Evolutionary conservation across 768 basidiomycete genomes (phyloP).

Genomic region (Zangia roseola): DNA sequence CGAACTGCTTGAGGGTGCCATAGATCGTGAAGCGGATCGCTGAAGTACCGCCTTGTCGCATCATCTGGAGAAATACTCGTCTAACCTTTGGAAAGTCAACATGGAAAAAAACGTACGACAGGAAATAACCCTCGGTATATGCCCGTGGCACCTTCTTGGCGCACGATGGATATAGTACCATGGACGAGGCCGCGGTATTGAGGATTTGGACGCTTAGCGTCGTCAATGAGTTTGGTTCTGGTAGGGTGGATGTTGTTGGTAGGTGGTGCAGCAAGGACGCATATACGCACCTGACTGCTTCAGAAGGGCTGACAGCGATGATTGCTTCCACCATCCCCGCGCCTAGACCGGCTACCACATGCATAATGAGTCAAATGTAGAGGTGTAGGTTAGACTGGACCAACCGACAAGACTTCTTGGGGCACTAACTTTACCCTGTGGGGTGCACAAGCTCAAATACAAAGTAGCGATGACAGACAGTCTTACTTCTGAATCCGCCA

Average conservation of each 20-base stretch:
- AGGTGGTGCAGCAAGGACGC: not conserved
- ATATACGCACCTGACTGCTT: constrained; percentile 88
- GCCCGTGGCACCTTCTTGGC: constrained; percentile 80
- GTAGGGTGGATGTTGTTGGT: not conserved
- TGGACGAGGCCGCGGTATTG: constrained; percentile 86
- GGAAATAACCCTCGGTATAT: constrained; percentile 92
- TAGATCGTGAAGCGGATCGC: constrained; percentile 96
- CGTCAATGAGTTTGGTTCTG: constrained; percentile 98
- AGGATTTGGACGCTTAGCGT: constrained; percentile 81
- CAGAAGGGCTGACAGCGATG: constrained; percentile 94
- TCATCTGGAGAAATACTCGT: constrained; percentile 67
- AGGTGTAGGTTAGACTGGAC: constrained; percentile 2
- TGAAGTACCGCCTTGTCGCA: constrained; percentile 97
- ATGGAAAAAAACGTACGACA: constrained; percentile 57
- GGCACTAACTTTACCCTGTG: constrained; percentile 86
- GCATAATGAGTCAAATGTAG: constrained; percentile 12
- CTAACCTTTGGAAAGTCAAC: too few species aligned
- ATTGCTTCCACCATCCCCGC: constrained; percentile 93
- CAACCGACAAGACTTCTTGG: constrained; percentile 80
- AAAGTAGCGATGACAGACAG: not conserved
- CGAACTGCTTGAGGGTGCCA: constrained; percentile 89
- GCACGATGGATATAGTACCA: constrained; percentile 76
- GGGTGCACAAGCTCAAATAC: not conserved
- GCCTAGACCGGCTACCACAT: constrained; percentile 61
- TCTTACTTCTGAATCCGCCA: constrained; percentile 81